Evolutionary conservation across 345 rosid species (phyloP).

Genomic region (Lenwebbia sp.): DNA sequence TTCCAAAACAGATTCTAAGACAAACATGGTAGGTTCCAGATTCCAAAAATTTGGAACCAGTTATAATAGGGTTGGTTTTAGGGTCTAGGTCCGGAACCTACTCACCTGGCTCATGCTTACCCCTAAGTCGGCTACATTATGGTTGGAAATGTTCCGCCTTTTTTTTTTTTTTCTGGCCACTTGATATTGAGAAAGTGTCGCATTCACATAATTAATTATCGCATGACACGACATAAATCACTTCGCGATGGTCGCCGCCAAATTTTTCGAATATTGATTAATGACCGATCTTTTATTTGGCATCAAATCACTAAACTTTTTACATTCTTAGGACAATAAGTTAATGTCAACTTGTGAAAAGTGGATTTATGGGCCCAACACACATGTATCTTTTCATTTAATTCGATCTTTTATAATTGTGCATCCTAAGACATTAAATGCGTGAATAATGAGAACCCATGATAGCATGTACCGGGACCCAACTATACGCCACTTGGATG

Average conservation of each 20-base stretch:
- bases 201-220: not conserved
- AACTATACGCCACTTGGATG: not conserved
- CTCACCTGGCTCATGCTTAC: too few relatives aligned
- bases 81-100: too few relatives aligned
- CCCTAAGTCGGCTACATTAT: too few relatives aligned
- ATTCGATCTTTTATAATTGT: not conserved
- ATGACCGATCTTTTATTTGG: not conserved
- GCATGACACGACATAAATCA: too few relatives aligned
- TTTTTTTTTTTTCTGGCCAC: not conserved
- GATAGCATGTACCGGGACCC: not conserved
- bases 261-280: not conserved
- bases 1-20: too few relatives aligned
- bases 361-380: not conserved
- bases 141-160: too few relatives aligned
- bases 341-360: not conserved
- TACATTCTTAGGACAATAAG: not conserved
- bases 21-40: too few relatives aligned
- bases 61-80: too few relatives aligned
- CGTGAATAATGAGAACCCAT: not conserved
- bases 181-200: not conserved
- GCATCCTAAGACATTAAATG: not conserved
- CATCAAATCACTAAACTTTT: not conserved
- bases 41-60: too few relatives aligned
- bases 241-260: too few relatives aligned
- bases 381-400: not conserved